phyloP scores from a whole-genome alignment of 805 yeast species.

The Candida pseudofarinosa region DNA sequence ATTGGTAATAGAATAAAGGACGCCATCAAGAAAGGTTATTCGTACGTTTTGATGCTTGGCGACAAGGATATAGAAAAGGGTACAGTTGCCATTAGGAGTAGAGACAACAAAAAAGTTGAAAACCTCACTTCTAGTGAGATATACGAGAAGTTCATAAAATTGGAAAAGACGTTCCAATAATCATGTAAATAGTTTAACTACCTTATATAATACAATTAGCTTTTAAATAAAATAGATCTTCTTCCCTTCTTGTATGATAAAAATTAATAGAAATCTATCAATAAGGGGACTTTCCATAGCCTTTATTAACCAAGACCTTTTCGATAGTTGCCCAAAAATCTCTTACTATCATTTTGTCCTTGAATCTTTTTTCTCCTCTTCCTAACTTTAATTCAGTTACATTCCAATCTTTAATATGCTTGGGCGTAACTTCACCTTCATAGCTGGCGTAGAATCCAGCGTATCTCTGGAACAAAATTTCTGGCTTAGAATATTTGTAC shows the following conservation, averaged over 20 bases:
- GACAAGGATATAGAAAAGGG: constrained; percentile 68
- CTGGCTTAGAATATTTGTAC: constrained; percentile 81
- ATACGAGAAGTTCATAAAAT: constrained; percentile 45
- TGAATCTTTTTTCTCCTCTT: constrained; percentile 71
- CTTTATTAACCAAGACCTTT: constrained; percentile 62
- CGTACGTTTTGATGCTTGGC: constrained; percentile 80
- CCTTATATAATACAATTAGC: not conserved
- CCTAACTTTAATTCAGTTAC: constrained; percentile 76
- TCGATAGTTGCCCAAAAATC: constrained; percentile 84
- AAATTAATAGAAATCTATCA: not conserved
- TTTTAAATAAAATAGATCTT: not conserved
- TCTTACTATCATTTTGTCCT: constrained; percentile 83
- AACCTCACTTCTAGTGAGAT: constrained; percentile 49
- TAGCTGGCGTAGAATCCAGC: constrained; percentile 78
- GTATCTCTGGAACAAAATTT: constrained; percentile 72
- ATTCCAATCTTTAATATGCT: constrained; percentile 80
- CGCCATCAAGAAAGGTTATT: constrained; percentile 69
- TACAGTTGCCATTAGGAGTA: constrained; percentile 59
- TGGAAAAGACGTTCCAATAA: constrained; percentile 49
- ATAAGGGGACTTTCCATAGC: constrained; percentile 35
- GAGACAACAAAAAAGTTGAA: constrained; percentile 44
- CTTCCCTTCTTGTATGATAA: not conserved
- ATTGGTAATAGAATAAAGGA: constrained; percentile 78
- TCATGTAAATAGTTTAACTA: constrained; percentile 7
- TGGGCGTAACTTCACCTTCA: constrained; percentile 76